Percentiles rank a stretch among this genome's conserved stretches.
phyloP scores from a whole-genome alignment of 257 asterid species.

The Anisodus tanguticus region DNA sequence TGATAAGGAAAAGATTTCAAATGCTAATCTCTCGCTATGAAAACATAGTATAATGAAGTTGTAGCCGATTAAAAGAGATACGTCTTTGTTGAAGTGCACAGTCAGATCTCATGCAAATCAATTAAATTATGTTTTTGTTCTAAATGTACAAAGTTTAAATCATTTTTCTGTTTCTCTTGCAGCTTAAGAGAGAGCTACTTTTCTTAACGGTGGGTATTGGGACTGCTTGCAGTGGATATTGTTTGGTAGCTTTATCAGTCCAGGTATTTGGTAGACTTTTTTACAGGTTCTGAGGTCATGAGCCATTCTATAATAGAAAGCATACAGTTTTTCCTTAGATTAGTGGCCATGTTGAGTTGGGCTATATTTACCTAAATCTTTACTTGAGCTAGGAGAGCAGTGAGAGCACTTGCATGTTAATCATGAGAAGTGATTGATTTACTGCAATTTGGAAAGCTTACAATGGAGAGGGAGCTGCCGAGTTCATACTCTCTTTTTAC shows the following conservation, averaged over 20 bases:
- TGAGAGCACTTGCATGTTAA: background rate
- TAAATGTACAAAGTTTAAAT: background rate
- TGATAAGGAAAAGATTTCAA: conserved; percentile 19
- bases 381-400: background rate
- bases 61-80: background rate
- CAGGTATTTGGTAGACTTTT: conserved; percentile 56
- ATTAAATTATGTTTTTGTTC: background rate
- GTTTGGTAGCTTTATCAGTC: conserved; percentile 71
- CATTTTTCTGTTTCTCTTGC: conserved; percentile 39
- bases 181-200: conserved; percentile 92
- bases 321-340: background rate
- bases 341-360: background rate
- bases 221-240: conserved; percentile 90
- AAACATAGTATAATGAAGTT: background rate
- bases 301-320: background rate
- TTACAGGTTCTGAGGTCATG: background rate
- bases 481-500: conserved; percentile 5
- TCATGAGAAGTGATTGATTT: background rate
- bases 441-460: background rate
- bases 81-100: background rate
- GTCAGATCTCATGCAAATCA: background rate
- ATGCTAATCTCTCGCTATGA: background rate
- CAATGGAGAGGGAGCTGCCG: background rate
- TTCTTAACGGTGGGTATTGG: conserved; percentile 81
- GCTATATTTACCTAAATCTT: background rate